Percentiles rank a stretch among this genome's conserved stretches.
Evolutionary conservation across 257 asterid genomes (phyloP).

Genomic region (Knoxia roxburghii): DNA sequence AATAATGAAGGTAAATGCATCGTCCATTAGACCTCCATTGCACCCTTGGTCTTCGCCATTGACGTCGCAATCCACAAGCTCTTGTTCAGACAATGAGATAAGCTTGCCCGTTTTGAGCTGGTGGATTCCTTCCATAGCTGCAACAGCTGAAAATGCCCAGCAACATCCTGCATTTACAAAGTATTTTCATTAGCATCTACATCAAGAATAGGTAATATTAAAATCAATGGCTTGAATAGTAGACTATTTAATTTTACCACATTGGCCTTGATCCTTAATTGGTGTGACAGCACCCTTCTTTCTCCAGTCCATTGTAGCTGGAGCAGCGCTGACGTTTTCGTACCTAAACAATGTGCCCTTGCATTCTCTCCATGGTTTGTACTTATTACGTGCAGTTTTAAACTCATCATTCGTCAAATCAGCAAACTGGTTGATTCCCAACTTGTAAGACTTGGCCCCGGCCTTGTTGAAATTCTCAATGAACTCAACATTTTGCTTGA

Average conservation of each 20-base stretch:
- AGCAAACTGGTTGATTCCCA: background rate
- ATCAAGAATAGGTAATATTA: too few species aligned
- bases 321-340: background rate
- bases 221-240: too few species aligned
- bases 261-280: constrained; percentile 2
- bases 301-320: constrained; percentile 10
- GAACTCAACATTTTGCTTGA: background rate
- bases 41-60: background rate
- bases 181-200: too few species aligned
- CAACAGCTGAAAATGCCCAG: background rate
- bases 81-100: background rate
- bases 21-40: background rate
- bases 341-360: background rate
- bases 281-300: background rate
- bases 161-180: background rate
- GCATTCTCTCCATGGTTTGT: background rate
- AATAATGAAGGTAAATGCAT: background rate
- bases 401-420: background rate
- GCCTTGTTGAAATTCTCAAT: background rate
- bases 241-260: background rate
- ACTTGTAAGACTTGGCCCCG: background rate
- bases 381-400: background rate
- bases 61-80: background rate
- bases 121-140: background rate
- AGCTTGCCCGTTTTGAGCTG: background rate